These are phyloP conservation scores for Aspergillus alliaceus DNA, from an alignment of 2,329 filamentous ascomycete species.

Conservation along the genomic window DNA sequence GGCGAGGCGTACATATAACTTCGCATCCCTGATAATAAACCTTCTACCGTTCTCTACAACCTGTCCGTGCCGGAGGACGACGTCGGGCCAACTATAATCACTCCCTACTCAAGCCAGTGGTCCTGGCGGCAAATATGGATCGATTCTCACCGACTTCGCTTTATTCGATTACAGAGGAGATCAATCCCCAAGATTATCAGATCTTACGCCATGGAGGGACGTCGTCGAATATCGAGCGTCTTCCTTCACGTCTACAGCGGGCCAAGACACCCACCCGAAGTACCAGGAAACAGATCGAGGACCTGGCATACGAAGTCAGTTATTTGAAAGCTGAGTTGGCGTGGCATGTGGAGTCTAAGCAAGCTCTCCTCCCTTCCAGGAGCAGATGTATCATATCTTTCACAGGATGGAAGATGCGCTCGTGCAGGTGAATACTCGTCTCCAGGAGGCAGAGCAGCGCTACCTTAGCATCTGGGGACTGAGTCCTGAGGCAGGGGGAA, in stretches of 20 bases:
- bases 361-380: not conserved
- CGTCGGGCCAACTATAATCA: constrained; percentile 20
- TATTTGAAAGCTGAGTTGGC: not conserved
- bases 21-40: constrained; percentile 30
- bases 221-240: not conserved
- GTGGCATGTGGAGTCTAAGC: not conserved
- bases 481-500: too few species aligned
- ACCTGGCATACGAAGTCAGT: not conserved
- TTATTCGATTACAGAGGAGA: constrained; percentile 1
- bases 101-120: too few species aligned
- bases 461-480: not conserved
- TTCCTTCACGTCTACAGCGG: not conserved
- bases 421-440: not conserved
- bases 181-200: not conserved
- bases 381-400: not conserved
- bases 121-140: too few species aligned
- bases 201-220: not conserved
- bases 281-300: not conserved
- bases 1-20: constrained; percentile 49
- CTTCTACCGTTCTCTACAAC: constrained; percentile 32
- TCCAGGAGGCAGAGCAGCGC: not conserved
- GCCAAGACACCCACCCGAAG: not conserved
- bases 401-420: not conserved
- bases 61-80: constrained; percentile 32
- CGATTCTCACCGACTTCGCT: not conserved